Percentiles rank a stretch among this genome's conserved stretches.
Evolutionary conservation across 352 stramenopile genomes (phyloP).

Genomic region (Aphanomyces euteiches): DNA sequence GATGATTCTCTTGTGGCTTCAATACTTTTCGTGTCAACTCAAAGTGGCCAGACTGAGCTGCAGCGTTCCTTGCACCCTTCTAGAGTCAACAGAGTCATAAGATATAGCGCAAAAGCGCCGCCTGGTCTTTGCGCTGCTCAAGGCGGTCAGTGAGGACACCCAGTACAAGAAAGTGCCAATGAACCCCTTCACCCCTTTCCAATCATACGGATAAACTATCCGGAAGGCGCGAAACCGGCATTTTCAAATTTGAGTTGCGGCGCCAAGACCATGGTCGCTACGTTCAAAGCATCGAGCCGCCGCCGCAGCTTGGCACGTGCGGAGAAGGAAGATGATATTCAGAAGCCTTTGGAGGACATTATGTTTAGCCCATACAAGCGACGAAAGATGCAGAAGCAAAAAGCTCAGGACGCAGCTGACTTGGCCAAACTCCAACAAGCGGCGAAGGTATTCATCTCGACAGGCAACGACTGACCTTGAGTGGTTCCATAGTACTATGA

Average conservation of each 20-base stretch:
- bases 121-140: no score
- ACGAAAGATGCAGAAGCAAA: constrained; percentile 18
- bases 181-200: no score
- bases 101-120: no score
- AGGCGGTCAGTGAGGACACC: no score
- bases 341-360: constrained; percentile 7
- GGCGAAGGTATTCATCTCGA: not conserved
- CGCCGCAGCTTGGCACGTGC: not conserved
- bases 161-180: no score
- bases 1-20: no score
- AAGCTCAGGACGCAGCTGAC: not conserved
- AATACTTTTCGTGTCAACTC: no score
- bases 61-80: no score
- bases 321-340: not conserved
- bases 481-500: not conserved
- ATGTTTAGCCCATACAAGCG: constrained; percentile 21
- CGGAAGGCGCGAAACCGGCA: not conserved
- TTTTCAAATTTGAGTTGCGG: constrained; percentile 4
- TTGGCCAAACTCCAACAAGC: constrained; percentile 10
- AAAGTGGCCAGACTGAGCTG: no score
- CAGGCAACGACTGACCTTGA: not conserved
- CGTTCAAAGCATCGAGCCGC: constrained; percentile 12
- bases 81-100: no score
- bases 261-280: constrained; percentile 10
- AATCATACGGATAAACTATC: not conserved